phyloP scores from a whole-genome alignment of 352 stramenopile genomes.

The Globisporangium radiosum region DNA sequence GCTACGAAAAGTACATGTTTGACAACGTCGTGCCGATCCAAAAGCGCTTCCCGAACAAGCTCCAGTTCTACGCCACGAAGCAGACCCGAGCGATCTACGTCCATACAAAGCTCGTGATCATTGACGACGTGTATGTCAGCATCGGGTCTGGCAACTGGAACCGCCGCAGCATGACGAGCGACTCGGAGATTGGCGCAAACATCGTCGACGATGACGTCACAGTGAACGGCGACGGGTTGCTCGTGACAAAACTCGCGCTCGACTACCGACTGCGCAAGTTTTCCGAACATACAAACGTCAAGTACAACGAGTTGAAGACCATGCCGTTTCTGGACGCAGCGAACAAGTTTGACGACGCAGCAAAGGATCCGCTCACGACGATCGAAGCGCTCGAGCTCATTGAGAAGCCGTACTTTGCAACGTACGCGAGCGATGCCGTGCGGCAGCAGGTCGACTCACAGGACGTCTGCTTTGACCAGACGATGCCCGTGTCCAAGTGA shows the following conservation, averaged over 20 bases:
- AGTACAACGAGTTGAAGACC: slow-evolving; percentile 25
- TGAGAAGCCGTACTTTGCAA: slow-evolving; percentile 17
- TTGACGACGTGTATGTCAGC: slow-evolving; percentile 54
- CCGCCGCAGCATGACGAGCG: slow-evolving; percentile 45
- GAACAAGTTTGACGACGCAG: slow-evolving; percentile 26
- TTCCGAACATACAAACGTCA: slow-evolving; percentile 35
- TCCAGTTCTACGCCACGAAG: slow-evolving; percentile 33
- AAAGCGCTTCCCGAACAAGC: slow-evolving; percentile 37
- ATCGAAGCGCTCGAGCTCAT: slow-evolving; percentile 22
- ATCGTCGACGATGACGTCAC: slow-evolving; percentile 35
- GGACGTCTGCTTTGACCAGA: slow-evolving; percentile 12
- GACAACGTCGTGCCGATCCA: slow-evolving; percentile 43
- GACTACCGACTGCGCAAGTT: slow-evolving; percentile 59
- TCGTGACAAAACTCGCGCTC: slow-evolving; percentile 29
- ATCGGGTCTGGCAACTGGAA: background rate
- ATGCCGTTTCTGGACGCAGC: slow-evolving; percentile 39
- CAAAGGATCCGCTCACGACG: slow-evolving; percentile 15
- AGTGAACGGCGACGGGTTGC: slow-evolving; percentile 21
- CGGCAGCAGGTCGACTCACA: slow-evolving; percentile 15
- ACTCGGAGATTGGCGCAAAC: slow-evolving; percentile 52
- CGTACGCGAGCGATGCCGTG: slow-evolving; percentile 15
- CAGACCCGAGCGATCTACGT: slow-evolving; percentile 31
- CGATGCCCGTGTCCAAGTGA: slow-evolving; percentile 4
- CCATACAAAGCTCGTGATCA: slow-evolving; percentile 29
- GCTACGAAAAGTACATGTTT: slow-evolving; percentile 30